Evolutionary conservation across 78 protist species (phyloP).

Genomic region (Emiliania huxleyi): DNA sequence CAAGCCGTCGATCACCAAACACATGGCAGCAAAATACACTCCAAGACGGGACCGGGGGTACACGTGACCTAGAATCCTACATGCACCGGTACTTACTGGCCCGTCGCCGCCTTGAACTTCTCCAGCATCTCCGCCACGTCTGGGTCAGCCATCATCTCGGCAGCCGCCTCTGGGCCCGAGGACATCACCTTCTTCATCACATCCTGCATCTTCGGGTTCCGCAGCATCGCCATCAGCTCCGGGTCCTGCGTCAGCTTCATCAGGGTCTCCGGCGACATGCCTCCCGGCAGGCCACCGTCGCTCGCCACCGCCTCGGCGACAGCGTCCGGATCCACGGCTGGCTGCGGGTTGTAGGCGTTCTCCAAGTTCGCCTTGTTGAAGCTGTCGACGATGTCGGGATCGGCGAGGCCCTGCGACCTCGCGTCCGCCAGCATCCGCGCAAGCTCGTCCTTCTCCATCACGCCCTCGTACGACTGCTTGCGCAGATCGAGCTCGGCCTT

Average conservation of each 20-base stretch:
- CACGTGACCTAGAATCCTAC: too few species aligned
- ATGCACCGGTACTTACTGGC: too few species aligned
- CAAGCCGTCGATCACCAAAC: too few species aligned
- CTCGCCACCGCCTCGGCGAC: not conserved
- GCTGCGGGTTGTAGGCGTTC: not conserved
- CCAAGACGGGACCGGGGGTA: too few species aligned
- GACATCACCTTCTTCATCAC: not conserved
- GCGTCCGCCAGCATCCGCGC: not conserved
- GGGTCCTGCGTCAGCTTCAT: not conserved
- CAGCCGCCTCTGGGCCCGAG: too few species aligned
- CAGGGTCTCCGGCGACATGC: not conserved
- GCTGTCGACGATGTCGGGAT: not conserved
- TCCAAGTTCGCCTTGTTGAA: not conserved
- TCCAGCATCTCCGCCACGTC: too few species aligned
- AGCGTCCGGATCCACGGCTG: not conserved
- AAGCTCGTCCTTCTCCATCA: not conserved
- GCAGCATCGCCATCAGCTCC: not conserved
- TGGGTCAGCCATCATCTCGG: too few species aligned
- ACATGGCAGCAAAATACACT: too few species aligned
- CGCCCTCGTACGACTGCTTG: not conserved
- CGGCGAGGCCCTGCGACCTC: not conserved
- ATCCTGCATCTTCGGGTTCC: conserved; percentile 1
- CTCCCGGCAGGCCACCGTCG: not conserved
- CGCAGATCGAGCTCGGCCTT: conserved; percentile 1
- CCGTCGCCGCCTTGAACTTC: too few species aligned